Evolutionary conservation across 306 rosid species (phyloP).

Genomic region (Prunus armeniaca): DNA sequence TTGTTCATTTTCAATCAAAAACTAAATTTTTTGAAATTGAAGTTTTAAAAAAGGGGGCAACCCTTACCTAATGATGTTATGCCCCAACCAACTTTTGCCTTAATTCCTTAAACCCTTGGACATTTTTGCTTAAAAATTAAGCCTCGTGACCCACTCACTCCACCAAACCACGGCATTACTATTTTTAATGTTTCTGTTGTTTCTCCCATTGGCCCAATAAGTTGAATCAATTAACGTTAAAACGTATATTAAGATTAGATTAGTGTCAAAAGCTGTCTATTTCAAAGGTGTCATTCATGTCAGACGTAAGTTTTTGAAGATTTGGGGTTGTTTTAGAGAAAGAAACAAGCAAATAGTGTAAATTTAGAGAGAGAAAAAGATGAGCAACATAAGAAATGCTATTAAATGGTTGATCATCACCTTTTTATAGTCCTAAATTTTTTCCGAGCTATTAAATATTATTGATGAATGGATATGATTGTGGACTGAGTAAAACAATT

Average conservation of each 20-base stretch:
- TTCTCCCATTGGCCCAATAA: slow-evolving; percentile 34
- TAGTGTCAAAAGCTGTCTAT: slow-evolving; percentile 16
- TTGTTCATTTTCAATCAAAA: slow-evolving; percentile 1
- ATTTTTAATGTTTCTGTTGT: slow-evolving; percentile 18
- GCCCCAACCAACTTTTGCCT: slow-evolving; percentile 48
- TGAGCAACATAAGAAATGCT: slow-evolving; percentile 18
- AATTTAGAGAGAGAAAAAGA: background rate
- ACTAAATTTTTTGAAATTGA: background rate
- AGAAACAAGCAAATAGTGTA: slow-evolving; percentile 11
- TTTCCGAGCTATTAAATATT: slow-evolving; percentile 11
- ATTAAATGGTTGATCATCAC: background rate
- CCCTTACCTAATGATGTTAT: slow-evolving; percentile 56
- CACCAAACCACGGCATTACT: slow-evolving; percentile 40
- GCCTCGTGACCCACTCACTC: slow-evolving; percentile 48
- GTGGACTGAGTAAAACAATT: slow-evolving; percentile 31
- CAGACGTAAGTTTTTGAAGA: slow-evolving; percentile 23
- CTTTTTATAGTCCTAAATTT: slow-evolving; percentile 16
- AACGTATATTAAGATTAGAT: slow-evolving; percentile 19
- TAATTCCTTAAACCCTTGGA: slow-evolving; percentile 14
- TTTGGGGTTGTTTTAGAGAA: slow-evolving; percentile 26
- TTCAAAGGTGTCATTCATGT: slow-evolving; percentile 36
- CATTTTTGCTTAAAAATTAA: slow-evolving; percentile 51
- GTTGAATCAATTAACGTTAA: slow-evolving; percentile 39
- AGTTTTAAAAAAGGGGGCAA: slow-evolving; percentile 19
- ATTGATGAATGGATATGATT: slow-evolving; percentile 10